These are phyloP conservation scores for Aspergillus ibericus DNA, from an alignment of 2,329 filamentous ascomycete genomes.

Conservation along the genomic window DNA sequence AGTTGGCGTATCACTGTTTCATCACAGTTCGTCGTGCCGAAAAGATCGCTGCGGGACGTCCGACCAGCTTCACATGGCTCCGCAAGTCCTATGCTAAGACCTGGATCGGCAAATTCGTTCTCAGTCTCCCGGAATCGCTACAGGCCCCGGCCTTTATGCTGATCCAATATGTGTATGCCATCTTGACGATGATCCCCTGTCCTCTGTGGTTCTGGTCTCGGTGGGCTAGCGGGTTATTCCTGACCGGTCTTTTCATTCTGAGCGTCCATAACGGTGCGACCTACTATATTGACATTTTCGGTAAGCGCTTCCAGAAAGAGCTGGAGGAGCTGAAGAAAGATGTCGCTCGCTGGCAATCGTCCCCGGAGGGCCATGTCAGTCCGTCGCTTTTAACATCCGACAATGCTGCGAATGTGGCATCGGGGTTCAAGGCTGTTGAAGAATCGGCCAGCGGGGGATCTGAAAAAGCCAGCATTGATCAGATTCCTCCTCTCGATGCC, in stretches of 20 bases:
- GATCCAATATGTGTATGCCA: conserved; percentile 89
- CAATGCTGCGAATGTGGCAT: conserved; percentile 17
- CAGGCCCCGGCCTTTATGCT: conserved; percentile 94
- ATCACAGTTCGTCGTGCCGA: conserved; percentile 94
- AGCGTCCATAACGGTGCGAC: conserved; percentile 96
- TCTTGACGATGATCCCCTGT: conserved; percentile 91
- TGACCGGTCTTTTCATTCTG: conserved; percentile 84
- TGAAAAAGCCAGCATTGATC: conserved; percentile 32
- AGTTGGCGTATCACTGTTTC: conserved; percentile 86
- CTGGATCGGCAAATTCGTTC: conserved; percentile 82
- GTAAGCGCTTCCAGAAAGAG: conserved; percentile 94
- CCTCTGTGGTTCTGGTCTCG: conserved; percentile 92
- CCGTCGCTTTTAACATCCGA: conserved; percentile 29
- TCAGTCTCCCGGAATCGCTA: conserved; percentile 69
- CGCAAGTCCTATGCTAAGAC: conserved; percentile 86
- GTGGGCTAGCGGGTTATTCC: conserved; percentile 73
- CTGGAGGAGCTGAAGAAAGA: conserved; percentile 85
- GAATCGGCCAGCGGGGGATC: conserved; percentile 22
- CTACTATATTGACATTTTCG: conserved; percentile 98
- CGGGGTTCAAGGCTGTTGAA: conserved; percentile 23
- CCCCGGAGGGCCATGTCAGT: conserved; percentile 34
- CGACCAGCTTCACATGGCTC: conserved; percentile 97
- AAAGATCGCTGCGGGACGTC: conserved; percentile 91
- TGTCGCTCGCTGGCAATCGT: conserved; percentile 78
- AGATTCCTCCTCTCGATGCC: conserved; percentile 39